Evolutionary conservation across 768 basidiomycete species (phyloP).

Genomic region (Exsudoporus frostii): DNA sequence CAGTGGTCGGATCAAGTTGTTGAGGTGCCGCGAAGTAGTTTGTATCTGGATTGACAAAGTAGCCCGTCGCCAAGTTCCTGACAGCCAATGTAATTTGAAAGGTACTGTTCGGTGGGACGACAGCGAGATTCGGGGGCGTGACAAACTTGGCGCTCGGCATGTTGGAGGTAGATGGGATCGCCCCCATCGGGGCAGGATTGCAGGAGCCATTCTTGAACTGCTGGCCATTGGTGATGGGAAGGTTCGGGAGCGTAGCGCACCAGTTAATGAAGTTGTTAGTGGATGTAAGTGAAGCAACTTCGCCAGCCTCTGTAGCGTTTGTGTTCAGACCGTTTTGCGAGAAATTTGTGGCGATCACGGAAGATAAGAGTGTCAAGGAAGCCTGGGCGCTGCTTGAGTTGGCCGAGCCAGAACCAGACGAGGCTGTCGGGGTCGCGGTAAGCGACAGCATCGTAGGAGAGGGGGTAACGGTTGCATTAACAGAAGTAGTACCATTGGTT

Average conservation of each 20-base stretch:
- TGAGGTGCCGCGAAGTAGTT: conserved; percentile 60
- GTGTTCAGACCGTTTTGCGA: conserved; percentile 45
- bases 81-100: conserved; percentile 56
- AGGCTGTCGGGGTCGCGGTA: background rate
- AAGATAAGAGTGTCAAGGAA: conserved; percentile 40
- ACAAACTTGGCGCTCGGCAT: conserved; percentile 57
- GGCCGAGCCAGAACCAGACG: conserved; percentile 10
- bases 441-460: conserved; percentile 6
- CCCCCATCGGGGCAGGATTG: conserved; percentile 61
- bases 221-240: conserved; percentile 60
- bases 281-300: conserved; percentile 59
- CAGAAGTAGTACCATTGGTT: conserved; percentile 19
- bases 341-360: conserved; percentile 56
- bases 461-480: conserved; percentile 16
- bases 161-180: conserved; percentile 46
- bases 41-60: conserved; percentile 51
- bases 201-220: conserved; percentile 53
- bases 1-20: conserved; percentile 40
- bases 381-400: conserved; percentile 22
- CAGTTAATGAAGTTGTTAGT: conserved; percentile 74
- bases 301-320: conserved; percentile 35
- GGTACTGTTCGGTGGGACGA: conserved; percentile 40
- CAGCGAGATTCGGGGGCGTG: conserved; percentile 42
- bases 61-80: conserved; percentile 45
- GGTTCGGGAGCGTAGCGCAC: conserved; percentile 45